phyloP scores from a whole-genome alignment of 306 rosid species.

The Casuarina cunninghamiana region DNA sequence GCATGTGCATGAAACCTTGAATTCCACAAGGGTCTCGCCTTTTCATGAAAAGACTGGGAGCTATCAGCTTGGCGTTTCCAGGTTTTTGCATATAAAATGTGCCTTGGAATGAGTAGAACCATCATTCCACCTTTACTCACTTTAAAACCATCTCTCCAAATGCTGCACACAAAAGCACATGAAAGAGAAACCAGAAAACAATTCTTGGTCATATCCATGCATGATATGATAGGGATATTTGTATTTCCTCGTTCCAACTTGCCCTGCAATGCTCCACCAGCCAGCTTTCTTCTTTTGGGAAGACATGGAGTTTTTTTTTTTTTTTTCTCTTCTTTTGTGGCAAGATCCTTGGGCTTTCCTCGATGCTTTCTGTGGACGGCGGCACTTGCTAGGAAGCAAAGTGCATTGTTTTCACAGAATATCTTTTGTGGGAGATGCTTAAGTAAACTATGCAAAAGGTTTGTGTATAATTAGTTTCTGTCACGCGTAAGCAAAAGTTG shows the following conservation, averaged over 20 bases:
- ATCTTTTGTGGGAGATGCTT: background rate
- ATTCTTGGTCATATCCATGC: conserved; percentile 35
- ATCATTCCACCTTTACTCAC: conserved; percentile 45
- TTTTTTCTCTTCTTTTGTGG: background rate
- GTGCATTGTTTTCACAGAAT: conserved; percentile 13
- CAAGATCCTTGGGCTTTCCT: conserved; percentile 31
- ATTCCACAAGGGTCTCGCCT: conserved; percentile 57
- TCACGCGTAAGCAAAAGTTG: conserved; percentile 66
- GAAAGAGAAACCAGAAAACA: conserved; percentile 7
- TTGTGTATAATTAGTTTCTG: conserved; percentile 27
- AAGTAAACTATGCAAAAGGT: conserved; percentile 24
- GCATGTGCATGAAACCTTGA: conserved; percentile 70
- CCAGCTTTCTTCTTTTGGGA: conserved; percentile 45
- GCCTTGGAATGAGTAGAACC: conserved; percentile 38
- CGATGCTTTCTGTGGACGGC: conserved; percentile 28
- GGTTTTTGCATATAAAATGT: conserved; percentile 25
- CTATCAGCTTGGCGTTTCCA: conserved; percentile 53
- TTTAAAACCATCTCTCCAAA: conserved; percentile 27
- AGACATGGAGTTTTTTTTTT: conserved; percentile 25
- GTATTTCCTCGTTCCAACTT: conserved; percentile 38
- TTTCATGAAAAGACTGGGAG: conserved; percentile 65
- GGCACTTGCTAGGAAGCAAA: conserved; percentile 24
- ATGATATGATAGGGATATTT: conserved; percentile 43
- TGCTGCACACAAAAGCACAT: conserved; percentile 35
- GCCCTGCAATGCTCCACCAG: conserved; percentile 66